Base-by-base conservation (phyloP, 2,329 filamentous ascomycete genomes). In the Alternaria sp. region DNA sequence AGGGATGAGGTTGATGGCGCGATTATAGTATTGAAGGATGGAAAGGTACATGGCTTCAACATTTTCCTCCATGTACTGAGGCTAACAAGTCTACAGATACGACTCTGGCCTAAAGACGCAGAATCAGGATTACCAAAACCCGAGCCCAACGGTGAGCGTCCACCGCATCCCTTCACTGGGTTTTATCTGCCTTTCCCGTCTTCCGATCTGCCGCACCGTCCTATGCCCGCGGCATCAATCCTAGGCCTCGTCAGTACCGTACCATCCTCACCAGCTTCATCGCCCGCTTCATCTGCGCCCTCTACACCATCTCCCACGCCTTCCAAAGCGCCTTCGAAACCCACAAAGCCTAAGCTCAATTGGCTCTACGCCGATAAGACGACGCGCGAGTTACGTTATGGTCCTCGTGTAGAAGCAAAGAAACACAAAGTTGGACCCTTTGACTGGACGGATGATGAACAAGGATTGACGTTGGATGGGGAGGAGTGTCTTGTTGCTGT, bases 371-470 rank as follows among this genome's bases (percentile, higher is more conserved):
- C 85, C 2, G 85, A 90, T 70, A 82, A 81, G 34, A 76, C 85
- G 13, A 88, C 86, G 1, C 77, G 84, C 42, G 84, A 88, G 71
- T 60, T 89, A 36, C 85, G 83, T 64, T 88, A 89, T 66, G 87
- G 87, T 2, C 87, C 88, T 8, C 86, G 90, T n/a, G 86, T 86
- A 41, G 88, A 90, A 63, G 92, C 90, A 36, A 81, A 88, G 48
- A 86, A 83, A 29, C 90, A 96, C 76, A 80, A 88, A 58, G 85
- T 93, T 51, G 92, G 92, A 23, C 88, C 90, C 2, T 96, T 90
- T 89, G 89, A 92, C 68, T 96, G 91, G 88, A 91, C 85, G 1
- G 84, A 87, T 31, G 85, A 90, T 62, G 80, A 82, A 46, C 67
- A 73, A 44, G 74, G 80, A n/a, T 66, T 88, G 26, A 85, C 79